These are phyloP conservation scores for Jacaranda copaia DNA, from an alignment of 257 asterid species.

Conservation along the genomic window DNA sequence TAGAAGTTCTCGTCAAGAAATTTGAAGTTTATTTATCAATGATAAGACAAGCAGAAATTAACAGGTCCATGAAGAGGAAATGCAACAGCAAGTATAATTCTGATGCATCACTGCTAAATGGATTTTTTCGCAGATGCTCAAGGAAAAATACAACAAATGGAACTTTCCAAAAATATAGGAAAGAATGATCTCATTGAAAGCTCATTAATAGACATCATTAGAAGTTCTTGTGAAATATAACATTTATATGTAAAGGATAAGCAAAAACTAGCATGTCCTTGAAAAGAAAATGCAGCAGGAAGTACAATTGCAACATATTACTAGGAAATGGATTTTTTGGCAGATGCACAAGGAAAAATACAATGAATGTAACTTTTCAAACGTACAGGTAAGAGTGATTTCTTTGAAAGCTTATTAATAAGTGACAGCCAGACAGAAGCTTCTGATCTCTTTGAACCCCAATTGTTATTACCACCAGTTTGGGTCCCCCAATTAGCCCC, in stretches of 20 bases:
- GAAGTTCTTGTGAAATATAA: conserved; percentile 25
- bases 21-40: no score
- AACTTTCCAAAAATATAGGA: no score
- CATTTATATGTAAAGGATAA: conserved; percentile 1
- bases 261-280: conserved; percentile 19
- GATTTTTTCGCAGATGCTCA: no score
- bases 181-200: no score
- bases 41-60: no score
- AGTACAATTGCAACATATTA: conserved; percentile 21
- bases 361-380: conserved; percentile 25
- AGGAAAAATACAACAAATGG: no score
- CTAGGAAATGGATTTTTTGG: conserved; percentile 2
- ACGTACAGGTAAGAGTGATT: conserved; percentile 89
- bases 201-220: not conserved
- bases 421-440: conserved; percentile 87
- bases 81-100: no score
- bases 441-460: conserved; percentile 87
- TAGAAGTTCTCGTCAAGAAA: not conserved
- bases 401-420: conserved; percentile 79
- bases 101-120: no score
- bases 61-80: no score
- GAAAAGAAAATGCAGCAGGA: conserved; percentile 20
- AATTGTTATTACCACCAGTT: conserved; percentile 48
- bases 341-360: conserved; percentile 27
- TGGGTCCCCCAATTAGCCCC: conserved; percentile 63